Evolutionary conservation across 768 basidiomycete genomes (phyloP), one percentile per base, ranked within the genome.

Genomic region (Tricholomella constricta): DNA sequence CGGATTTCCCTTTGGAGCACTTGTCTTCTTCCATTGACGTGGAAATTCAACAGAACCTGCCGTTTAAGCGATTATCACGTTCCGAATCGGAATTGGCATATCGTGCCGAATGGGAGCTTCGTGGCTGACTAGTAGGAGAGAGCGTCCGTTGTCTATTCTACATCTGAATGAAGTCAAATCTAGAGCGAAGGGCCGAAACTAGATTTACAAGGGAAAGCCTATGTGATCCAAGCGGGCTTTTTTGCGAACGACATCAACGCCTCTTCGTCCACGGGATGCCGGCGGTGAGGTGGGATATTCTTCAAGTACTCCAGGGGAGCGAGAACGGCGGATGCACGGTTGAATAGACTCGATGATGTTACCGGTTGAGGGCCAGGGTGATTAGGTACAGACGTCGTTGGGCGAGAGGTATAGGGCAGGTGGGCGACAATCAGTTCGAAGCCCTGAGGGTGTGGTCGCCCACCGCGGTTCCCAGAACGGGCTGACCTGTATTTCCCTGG

Each of bases 231-330:
- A 22, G 36, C 20, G 10, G 47, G 42, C 35, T 61, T 66, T 52
- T 62, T 60, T 23, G 76, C 68, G 56, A 86, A 80, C 1, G 80
- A 79, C 76, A 86, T 86, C 45, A 90, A 72, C 6, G 84, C 83
- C 63, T 82, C 78, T 66, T 89, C 86, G 62, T 90, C 88, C 48
- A 86, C 65, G 2, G 85, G 84, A 64, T 89, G 88, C 42, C 88
- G 80, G 47, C 80, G 78, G 15, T 78, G 79, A 14, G 83, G 84
- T 15, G 85, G 77, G 11, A 80, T 75, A 22, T 74, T 81, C 65
- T 81, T 76, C 17, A 88, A 76, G 64, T 86, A 88, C 26, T 81
- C 74, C 14, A 89, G 69, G 19, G 88, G 88, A 2, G 86, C 85
- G 25, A 88, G 79, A 55, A 51, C 63, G 65, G 62, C 70, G 25